These are phyloP conservation scores for Pseudonitzschia delicatissima DNA, from an alignment of 108 stramenopile species.

Conservation along the genomic window DNA sequence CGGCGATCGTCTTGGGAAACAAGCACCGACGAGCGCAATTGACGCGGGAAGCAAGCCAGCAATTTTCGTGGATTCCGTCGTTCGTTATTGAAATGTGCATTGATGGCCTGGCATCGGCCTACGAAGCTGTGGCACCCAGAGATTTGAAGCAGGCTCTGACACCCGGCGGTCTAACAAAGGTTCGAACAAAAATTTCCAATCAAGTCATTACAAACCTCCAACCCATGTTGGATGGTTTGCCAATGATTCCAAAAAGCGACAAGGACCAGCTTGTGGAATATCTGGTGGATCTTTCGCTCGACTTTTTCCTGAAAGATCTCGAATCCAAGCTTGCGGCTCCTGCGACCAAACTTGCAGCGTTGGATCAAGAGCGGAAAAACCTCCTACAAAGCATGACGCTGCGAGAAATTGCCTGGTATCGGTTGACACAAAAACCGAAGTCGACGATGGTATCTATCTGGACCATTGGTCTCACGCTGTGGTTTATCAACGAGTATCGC, in stretches of 20 bases:
- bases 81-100: conserved; percentile 7
- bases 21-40: conserved; percentile 17
- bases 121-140: conserved; percentile 7
- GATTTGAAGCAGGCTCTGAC: conserved; percentile 13
- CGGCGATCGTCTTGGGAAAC: conserved; percentile 20
- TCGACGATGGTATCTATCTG: not conserved
- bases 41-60: conserved; percentile 11
- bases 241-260: not conserved
- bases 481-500: not conserved
- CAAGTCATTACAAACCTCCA: conserved; percentile 10
- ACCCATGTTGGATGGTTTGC: not conserved
- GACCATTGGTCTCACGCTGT: not conserved
- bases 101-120: conserved; percentile 12
- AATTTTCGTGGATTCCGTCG: conserved; percentile 20
- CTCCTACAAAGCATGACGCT: conserved; percentile 16
- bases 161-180: conserved; percentile 17
- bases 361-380: conserved; percentile 9
- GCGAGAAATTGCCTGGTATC: conserved; percentile 19
- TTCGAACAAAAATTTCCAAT: conserved; percentile 8
- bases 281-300: conserved; percentile 15
- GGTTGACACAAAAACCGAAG: conserved; percentile 3
- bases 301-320: conserved; percentile 12
- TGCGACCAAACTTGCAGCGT: not conserved
- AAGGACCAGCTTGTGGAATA: not conserved
- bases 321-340: conserved; percentile 18